Base-by-base conservation (phyloP, 352 stramenopile genomes). In the Phytophthora megakarya region DNA sequence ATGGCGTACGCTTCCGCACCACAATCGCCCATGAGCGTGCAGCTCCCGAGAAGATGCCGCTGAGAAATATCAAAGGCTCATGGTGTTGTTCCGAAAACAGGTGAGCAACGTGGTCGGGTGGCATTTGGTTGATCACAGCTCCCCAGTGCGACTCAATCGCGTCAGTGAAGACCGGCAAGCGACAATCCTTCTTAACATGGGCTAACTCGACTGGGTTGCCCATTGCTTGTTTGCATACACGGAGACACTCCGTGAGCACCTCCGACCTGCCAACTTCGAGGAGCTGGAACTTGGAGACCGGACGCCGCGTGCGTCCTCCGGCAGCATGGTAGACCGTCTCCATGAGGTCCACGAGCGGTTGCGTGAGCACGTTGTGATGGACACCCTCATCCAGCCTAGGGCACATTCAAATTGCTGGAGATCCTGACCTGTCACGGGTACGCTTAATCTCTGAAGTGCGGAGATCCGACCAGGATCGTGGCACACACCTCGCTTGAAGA, bases 321-420 rank as follows among this genome's bases (percentile, higher is more conserved):
- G 28, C 52, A 7, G 3, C 15, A 15, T 51, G n/a, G n/a, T 61
- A 61, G 3, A 51, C 52, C 16, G 1, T 21, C 3, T 61, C 52
- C 52, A 61, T 51, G 2, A 37, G 1, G 13, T 52, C 23, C 1
- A 61, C 40, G 1, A 61, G 28, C 15, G 13, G 52, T 3, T 45
- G 3, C 3, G 30, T 51, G 18, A 61, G 18, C 16, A 51, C 51
- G 25, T 50, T 61, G 25, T 35, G 25, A 44, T 19, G 1, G 26
- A 49, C 9, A 26, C 21, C 23, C 51, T 9, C 51, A 60, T 60
- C 39, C 39, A 44, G 3, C 25, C 25, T 3, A 52, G 40, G 12
- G 40, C 52, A 45, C 40, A 61, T 1, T 51, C 40, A 19, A 61
- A 61, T 8, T 50, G 52, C 19, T 51, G 52, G 12, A 61, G 28